A percentile compares a stretch with the other conserved stretches of the same genome.
Conservation (phyloP, 495 filamentous ascomycete species). For the Glonium stellatum region DNA sequence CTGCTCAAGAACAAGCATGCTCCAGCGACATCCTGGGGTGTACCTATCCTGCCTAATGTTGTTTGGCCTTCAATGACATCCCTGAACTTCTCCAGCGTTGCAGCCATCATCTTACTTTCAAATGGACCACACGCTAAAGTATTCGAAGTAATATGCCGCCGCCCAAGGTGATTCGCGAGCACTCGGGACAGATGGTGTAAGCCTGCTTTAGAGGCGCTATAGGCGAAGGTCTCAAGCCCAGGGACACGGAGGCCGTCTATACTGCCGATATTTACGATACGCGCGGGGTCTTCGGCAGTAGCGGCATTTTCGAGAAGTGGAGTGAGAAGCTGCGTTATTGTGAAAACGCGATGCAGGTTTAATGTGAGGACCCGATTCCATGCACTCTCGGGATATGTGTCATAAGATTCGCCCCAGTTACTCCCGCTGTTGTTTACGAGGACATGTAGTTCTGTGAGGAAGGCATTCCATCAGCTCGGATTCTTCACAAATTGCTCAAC, state of each 20-base stretch:
- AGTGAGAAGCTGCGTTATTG: conserved; percentile 64
- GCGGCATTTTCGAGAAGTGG: conserved; percentile 59
- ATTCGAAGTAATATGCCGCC: conserved; percentile 64
- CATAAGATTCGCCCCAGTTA: conserved; percentile 62
- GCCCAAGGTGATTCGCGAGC: conserved; percentile 63
- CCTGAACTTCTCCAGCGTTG: conserved; percentile 53
- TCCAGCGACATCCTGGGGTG: conserved; percentile 65
- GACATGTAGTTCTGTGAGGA: conserved; percentile 54
- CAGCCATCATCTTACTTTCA: conserved; percentile 77
- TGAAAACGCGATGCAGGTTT: conserved; percentile 75
- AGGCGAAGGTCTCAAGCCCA: conserved; percentile 68
- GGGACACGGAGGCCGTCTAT: conserved; percentile 62
- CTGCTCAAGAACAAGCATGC: conserved; percentile 68
- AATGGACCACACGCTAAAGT: conserved; percentile 75
- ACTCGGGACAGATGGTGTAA: conserved; percentile 66
- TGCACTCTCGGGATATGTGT: conserved; percentile 60
- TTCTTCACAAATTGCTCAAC: neutral
- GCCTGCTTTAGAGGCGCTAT: conserved; percentile 68
- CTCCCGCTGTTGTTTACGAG: conserved; percentile 77
- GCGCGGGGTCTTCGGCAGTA: conserved; percentile 45
- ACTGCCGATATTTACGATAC: conserved; percentile 71
- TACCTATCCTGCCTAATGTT: conserved; percentile 66
- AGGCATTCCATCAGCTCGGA: neutral
- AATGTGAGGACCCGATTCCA: conserved; percentile 69
- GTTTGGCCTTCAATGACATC: conserved; percentile 57